phyloP scores from a whole-genome alignment of 345 rosid genomes.

The Linum tenue region DNA sequence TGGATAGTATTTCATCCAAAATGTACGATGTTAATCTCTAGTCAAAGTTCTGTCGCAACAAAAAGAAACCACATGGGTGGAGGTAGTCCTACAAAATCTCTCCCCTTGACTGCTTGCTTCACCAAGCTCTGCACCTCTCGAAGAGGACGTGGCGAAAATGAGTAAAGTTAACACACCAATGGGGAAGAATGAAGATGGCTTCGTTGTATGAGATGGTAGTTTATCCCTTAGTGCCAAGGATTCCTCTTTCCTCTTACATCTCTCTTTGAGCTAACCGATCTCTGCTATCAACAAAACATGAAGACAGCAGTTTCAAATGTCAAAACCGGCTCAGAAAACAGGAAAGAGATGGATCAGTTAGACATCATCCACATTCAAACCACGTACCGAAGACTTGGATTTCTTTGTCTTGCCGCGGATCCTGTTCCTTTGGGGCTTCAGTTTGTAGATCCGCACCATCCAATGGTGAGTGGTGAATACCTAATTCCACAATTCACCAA shows the following conservation, averaged over 20 bases:
- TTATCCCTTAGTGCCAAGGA: background rate
- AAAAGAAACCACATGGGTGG: too few relatives aligned
- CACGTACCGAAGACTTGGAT: conserved; percentile 44
- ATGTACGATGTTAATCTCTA: too few relatives aligned
- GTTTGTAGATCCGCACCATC: conserved; percentile 96
- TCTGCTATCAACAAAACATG: background rate
- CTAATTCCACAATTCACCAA: conserved; percentile 27
- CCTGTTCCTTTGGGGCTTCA: conserved; percentile 75
- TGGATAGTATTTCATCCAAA: too few relatives aligned
- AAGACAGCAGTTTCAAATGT: background rate
- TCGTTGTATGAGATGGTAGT: too few relatives aligned
- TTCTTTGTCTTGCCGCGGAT: conserved; percentile 71
- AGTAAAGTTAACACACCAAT: too few relatives aligned
- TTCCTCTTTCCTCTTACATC: background rate
- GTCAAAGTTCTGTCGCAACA: too few relatives aligned
- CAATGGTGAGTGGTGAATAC: conserved; percentile 98
- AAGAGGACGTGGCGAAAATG: too few relatives aligned
- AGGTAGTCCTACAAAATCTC: too few relatives aligned
- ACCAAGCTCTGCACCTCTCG: too few relatives aligned
- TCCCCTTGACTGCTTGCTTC: too few relatives aligned
- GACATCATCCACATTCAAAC: background rate
- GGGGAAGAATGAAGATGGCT: too few relatives aligned
- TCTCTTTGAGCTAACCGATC: background rate
- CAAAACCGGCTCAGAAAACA: background rate
- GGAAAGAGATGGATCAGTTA: too few relatives aligned